phyloP scores from a whole-genome alignment of 1,284 basidiomycete genomes.

The Earliella scabrosa region DNA sequence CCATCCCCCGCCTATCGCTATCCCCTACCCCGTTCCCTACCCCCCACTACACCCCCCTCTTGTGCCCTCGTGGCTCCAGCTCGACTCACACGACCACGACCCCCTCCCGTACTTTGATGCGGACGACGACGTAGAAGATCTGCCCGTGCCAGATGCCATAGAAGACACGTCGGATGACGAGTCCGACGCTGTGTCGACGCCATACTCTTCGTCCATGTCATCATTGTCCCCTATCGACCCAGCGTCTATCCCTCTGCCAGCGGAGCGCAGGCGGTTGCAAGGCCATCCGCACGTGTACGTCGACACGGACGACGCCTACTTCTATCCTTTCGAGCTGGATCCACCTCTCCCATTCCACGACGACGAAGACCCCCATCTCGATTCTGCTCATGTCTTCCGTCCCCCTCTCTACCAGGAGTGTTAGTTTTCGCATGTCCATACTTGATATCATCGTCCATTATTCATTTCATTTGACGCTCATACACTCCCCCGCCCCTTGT shows the following conservation, averaged over 20 bases:
- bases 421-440: constrained; percentile 42
- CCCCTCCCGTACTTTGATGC: constrained; percentile 63
- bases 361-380: constrained; percentile 42
- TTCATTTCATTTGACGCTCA: not conserved
- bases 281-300: constrained; percentile 61
- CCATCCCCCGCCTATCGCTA: constrained; percentile 48
- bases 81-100: constrained; percentile 39
- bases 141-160: constrained; percentile 75
- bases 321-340: constrained; percentile 68
- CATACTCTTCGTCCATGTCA: constrained; percentile 40
- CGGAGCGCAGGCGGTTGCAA: constrained; percentile 52
- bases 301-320: constrained; percentile 58
- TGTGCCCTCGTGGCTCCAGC: constrained; percentile 50
- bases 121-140: constrained; percentile 69
- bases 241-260: constrained; percentile 52
- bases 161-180: constrained; percentile 84
- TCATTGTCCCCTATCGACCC: constrained; percentile 47
- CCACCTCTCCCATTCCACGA: constrained; percentile 64
- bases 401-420: constrained; percentile 59
- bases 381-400: constrained; percentile 44
- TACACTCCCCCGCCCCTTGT: constrained; percentile 1
- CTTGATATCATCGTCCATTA: constrained; percentile 11
- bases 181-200: constrained; percentile 70
- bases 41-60: constrained; percentile 62
- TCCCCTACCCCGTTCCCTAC: constrained; percentile 69